A percentile compares a stretch with the other conserved stretches of the same genome.
Conservation (phyloP, 2,329 filamentous ascomycete species). For the Mariannaea elegans region DNA sequence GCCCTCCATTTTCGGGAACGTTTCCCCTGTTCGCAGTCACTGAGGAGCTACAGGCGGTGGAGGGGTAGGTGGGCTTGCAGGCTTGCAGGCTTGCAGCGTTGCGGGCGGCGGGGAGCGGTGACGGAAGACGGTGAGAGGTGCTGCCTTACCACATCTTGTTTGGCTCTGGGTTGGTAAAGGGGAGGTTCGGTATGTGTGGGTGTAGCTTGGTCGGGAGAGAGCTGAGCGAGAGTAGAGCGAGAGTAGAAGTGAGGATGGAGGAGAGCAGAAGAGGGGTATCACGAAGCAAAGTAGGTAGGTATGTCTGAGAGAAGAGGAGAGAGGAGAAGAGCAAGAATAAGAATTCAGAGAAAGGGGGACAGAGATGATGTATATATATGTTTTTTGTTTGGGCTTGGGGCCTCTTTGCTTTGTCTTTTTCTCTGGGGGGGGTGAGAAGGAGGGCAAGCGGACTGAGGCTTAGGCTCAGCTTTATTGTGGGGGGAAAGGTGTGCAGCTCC, state of each 20-base stretch:
- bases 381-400: conserved; percentile 17
- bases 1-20: conserved; percentile 5
- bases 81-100: background rate
- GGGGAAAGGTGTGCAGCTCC: conserved; percentile 18
- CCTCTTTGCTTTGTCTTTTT: conserved; percentile 16
- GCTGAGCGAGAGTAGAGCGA: conserved; percentile 28
- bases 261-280: conserved; percentile 36
- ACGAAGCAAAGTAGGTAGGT: conserved; percentile 40
- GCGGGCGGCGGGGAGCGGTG: conserved; percentile 27
- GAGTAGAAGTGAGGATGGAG: conserved; percentile 25
- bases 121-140: conserved; percentile 13
- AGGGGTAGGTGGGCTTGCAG: background rate
- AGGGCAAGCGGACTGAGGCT: conserved; percentile 23
- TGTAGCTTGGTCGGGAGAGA: conserved; percentile 26
- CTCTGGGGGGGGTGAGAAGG: conserved; percentile 6
- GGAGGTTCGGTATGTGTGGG: conserved; percentile 10
- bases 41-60: conserved; percentile 27
- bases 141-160: conserved; percentile 43
- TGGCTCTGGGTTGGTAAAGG: conserved; percentile 27
- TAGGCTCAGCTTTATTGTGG: conserved; percentile 28
- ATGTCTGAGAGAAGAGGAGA: conserved; percentile 33
- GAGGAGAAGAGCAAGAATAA: conserved; percentile 35
- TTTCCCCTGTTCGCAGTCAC: conserved; percentile 19
- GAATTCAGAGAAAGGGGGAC: conserved; percentile 29
- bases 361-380: conserved; percentile 39